A percentile compares a stretch with the other conserved stretches of the same genome.
These are phyloP conservation scores for Aspergillus eucalypticola DNA, from an alignment of 2,329 filamentous ascomycete species.

Conservation along the genomic window DNA sequence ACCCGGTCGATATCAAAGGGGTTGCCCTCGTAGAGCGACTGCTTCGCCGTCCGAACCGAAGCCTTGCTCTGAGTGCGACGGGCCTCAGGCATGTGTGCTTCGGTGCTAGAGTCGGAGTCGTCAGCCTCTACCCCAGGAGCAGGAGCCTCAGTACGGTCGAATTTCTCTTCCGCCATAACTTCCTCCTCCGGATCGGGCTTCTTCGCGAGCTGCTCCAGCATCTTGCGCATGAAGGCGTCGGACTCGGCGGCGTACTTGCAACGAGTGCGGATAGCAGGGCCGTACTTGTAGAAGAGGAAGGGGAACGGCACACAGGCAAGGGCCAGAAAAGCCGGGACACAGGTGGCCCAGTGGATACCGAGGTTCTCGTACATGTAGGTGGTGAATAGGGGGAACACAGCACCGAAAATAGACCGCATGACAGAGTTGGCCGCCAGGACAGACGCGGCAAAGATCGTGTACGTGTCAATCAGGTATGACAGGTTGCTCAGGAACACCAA, in stretches of 20 bases:
- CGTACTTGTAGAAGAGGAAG: conserved; percentile 48
- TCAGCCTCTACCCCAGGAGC: conserved; percentile 27
- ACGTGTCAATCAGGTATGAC: conserved; percentile 48
- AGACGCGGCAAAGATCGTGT: conserved; percentile 46
- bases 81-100: conserved; percentile 20
- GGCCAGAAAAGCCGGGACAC: conserved; percentile 49
- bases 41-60: conserved; percentile 28
- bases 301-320: conserved; percentile 47
- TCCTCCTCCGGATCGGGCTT: conserved; percentile 17
- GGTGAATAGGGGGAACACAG: conserved; percentile 52
- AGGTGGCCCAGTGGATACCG: conserved; percentile 52
- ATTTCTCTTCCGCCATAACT: conserved; percentile 22
- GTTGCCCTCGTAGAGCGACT: conserved; percentile 45
- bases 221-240: conserved; percentile 40
- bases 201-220: conserved; percentile 29
- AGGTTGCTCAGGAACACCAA: conserved; percentile 44
- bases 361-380: conserved; percentile 47
- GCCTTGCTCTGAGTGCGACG: conserved; percentile 31
- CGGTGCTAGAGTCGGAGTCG: conserved; percentile 25
- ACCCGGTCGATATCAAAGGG: conserved; percentile 49
- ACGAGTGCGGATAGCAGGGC: conserved; percentile 39
- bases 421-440: conserved; percentile 50
- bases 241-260: conserved; percentile 44
- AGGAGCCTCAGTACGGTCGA: conserved; percentile 38
- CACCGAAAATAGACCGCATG: conserved; percentile 49